Evolutionary conservation across 306 rosid species (phyloP), one percentile per base, ranked within the genome.

Genomic region (Cucumis cinereus): DNA sequence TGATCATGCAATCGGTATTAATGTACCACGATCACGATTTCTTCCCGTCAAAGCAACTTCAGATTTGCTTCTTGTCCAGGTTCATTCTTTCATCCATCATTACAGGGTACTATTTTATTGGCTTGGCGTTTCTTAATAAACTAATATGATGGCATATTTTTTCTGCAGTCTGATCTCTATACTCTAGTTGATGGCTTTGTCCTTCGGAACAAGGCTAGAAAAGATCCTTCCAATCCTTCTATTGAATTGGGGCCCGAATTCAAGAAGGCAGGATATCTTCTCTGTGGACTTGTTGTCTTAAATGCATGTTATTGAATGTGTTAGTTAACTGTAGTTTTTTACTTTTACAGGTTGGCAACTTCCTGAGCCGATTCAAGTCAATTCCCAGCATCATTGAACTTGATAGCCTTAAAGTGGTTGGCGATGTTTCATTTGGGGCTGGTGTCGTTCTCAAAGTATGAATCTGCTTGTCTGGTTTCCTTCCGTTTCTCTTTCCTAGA

Each of bases 1-100:
- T 62, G 91, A 94, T 81, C 77, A 79, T 74, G 97, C 99, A 47
- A 92, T 94, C 75, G 98, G 98, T 49, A 80, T 86, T 74, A 94
- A 94, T 80, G 98, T 91, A 61, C 93, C 97, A 8, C 96, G 98
- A 62, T 89, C 99, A 16, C 93, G 99, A 47, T 94, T 94, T 85
- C 99, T 94, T 80, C 99, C 99, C 0, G 99, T 94, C 79, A 94
- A 94, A 87, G 95, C 95, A 79, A 84, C 99, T 83, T 94, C 99
- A 3, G 99, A 94, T 85, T 92, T 94, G 90, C 99, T 94, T 81
- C 99, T 94, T 85, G 97, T 94, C 81, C 94, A 94, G 97, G 98
- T 90, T 70, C 59, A 54, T 52, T 60, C 73, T 77, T 47, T 50
- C 61, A 26, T 49, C 15, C 35, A 76, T 24, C 40, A 30, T 77